Conservation (phyloP, 2,329 filamentous ascomycete species). For the Shiraia sp. region DNA sequence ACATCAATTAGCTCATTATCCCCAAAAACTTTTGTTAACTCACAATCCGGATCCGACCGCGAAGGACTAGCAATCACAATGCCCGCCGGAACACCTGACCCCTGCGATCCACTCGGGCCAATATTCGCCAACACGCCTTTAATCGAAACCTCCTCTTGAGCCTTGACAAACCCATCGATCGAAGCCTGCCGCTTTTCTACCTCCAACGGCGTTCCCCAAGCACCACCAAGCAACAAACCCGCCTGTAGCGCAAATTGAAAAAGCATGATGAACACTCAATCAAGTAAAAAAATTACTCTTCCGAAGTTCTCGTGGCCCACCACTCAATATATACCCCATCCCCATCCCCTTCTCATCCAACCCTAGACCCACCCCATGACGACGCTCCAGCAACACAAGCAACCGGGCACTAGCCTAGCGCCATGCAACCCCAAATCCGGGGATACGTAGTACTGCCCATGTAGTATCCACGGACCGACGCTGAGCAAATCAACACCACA, state of each 20-base stretch:
- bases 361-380: conserved; percentile 1
- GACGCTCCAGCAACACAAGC: conserved; percentile 8
- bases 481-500: conserved; percentile 14
- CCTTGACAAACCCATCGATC: conserved; percentile 43
- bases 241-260: conserved; percentile 17
- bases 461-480: conserved; percentile 22
- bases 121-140: conserved; percentile 61
- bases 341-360: no score
- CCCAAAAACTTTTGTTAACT: conserved; percentile 1
- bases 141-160: conserved; percentile 54
- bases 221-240: conserved; percentile 12
- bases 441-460: conserved; percentile 3
- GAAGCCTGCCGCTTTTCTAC: conserved; percentile 11
- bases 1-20: background rate
- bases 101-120: conserved; percentile 55
- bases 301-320: background rate
- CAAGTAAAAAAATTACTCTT: no score
- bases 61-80: conserved; percentile 61
- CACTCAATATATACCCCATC: background rate
- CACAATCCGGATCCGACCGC: conserved; percentile 58
- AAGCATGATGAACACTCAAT: conserved; percentile 11
- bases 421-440: conserved; percentile 14
- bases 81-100: conserved; percentile 53
- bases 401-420: conserved; percentile 14
- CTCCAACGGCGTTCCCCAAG: conserved; percentile 11